Evolutionary conservation across 139 green algal species (phyloP), one percentile per base, ranked within the genome.

Genomic region (Prasinococcaceae sp.): DNA sequence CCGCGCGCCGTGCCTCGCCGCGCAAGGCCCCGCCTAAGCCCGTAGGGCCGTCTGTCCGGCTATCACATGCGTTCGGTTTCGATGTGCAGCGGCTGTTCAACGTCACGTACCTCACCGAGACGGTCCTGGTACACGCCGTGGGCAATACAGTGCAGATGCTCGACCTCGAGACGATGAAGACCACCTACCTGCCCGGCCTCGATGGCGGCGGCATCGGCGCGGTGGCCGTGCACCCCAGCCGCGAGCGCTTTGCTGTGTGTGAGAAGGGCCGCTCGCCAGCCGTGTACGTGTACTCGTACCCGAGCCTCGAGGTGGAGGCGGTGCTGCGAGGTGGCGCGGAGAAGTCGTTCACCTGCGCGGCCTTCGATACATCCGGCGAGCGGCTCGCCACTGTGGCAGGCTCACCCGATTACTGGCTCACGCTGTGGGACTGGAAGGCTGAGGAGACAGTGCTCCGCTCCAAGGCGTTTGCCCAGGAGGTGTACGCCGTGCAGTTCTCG

Each of bases 361-460:
- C 59, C 0, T 93, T 88, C 61, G 77, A 69, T 32, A 20, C 58
- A 2, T 47, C 63, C 10, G 83, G 83, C 5, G 47, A 65, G 6
- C 63, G 65, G 53, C 68, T 93, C n/a, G 83, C 83, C 2, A 80
- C 62, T 2, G 81, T 93, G 6, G 78, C 76, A 12, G 61, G 60
- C 19, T 73, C 50, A 37, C 83, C 83, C 17, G 83, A 93, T 61
- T 86, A 77, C 68, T 65, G 79, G 65, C 68, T 93, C 17, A 90
- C 79, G 4, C 50, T 90, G 24, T 93, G 83, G 83, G 46, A 81
- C 55, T 90, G 81, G 81, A 26, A 72, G 6, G 37, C 58, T 17
- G 79, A 76, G 46, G 38, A 53, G 23, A 79, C 80, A 3, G 45
- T 83, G 45, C 72, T 93, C 41, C 72, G 81, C 27, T 60, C 63